These are phyloP conservation scores for Lepidopterella palustris DNA, from an alignment of 495 filamentous ascomycete genomes.

Conservation along the genomic window DNA sequence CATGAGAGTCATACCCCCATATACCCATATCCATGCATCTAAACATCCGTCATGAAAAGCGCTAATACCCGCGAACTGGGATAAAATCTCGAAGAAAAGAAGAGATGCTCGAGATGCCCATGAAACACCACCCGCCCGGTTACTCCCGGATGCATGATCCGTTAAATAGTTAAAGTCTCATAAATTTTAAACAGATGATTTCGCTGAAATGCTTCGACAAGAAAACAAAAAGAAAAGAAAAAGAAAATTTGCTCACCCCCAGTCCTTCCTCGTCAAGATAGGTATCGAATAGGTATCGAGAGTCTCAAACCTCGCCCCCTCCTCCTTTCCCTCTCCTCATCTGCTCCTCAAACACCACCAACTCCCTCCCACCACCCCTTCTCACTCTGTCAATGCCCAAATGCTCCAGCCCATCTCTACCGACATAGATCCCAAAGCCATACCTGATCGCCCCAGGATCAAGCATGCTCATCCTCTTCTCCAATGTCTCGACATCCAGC, in stretches of 20 bases:
- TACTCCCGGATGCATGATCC: too few relatives aligned
- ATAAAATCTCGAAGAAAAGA: too few relatives aligned
- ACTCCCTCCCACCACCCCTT: constrained; percentile 39
- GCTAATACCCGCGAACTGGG: too few relatives aligned
- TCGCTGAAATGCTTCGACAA: not conserved
- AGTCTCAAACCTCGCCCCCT: not conserved
- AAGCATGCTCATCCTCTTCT: constrained; percentile 9
- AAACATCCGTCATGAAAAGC: too few relatives aligned
- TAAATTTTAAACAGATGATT: too few relatives aligned
- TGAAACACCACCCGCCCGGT: too few relatives aligned
- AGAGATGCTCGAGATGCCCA: too few relatives aligned
- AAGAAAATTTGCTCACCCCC: not conserved
- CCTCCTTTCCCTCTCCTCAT: not conserved
- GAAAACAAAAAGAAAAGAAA: not conserved
- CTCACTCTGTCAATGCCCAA: constrained; percentile 57
- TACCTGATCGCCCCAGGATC: constrained; percentile 41
- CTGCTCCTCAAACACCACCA: constrained; percentile 33
- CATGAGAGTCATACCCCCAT: too few relatives aligned
- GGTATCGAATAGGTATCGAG: too few relatives aligned
- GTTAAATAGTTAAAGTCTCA: too few relatives aligned
- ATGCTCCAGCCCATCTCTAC: constrained; percentile 57
- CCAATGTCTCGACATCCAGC: too few relatives aligned
- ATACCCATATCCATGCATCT: too few relatives aligned
- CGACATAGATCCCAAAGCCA: constrained; percentile 56
- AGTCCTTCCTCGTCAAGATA: not conserved